phyloP scores from a whole-genome alignment of 106 monocot species.

The Phalaenopsis aphrodite region DNA sequence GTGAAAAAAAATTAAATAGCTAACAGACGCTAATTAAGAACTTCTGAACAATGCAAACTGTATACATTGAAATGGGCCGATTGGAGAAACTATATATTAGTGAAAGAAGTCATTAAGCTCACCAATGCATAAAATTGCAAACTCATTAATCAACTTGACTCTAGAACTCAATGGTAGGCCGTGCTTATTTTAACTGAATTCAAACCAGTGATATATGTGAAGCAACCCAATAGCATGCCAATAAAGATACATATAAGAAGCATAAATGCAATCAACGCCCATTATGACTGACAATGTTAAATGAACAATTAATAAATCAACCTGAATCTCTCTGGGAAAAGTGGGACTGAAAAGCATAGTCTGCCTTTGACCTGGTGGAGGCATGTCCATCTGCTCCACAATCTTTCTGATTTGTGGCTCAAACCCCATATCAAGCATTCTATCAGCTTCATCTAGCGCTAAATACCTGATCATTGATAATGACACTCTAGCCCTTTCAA shows the following conservation, averaged over 20 bases:
- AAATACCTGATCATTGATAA: slow-evolving; percentile 47
- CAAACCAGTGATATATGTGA: not conserved
- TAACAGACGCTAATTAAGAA: not conserved
- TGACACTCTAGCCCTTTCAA: slow-evolving; percentile 46
- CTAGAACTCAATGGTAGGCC: not conserved
- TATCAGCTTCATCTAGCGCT: slow-evolving; percentile 50
- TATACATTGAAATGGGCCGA: not conserved
- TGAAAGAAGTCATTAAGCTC: not conserved
- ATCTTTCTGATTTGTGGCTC: slow-evolving; percentile 55
- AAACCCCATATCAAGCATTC: slow-evolving; percentile 67
- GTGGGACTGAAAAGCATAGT: slow-evolving; percentile 67
- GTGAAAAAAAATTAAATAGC: too few species aligned
- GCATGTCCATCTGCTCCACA: slow-evolving; percentile 60
- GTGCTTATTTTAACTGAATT: too few species aligned
- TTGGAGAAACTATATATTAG: not conserved
- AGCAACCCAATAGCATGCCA: not conserved
- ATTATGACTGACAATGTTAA: not conserved
- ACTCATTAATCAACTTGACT: not conserved
- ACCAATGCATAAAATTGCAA: not conserved
- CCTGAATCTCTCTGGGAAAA: slow-evolving; percentile 54
- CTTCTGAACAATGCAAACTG: not conserved
- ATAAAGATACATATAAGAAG: not conserved
- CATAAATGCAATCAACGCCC: not conserved
- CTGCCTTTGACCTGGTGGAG: slow-evolving; percentile 41
- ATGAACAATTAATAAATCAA: slow-evolving; percentile 6